These are phyloP conservation scores for Alternaria viburni DNA, from an alignment of 2,329 filamentous ascomycete genomes.

Conservation along the genomic window DNA sequence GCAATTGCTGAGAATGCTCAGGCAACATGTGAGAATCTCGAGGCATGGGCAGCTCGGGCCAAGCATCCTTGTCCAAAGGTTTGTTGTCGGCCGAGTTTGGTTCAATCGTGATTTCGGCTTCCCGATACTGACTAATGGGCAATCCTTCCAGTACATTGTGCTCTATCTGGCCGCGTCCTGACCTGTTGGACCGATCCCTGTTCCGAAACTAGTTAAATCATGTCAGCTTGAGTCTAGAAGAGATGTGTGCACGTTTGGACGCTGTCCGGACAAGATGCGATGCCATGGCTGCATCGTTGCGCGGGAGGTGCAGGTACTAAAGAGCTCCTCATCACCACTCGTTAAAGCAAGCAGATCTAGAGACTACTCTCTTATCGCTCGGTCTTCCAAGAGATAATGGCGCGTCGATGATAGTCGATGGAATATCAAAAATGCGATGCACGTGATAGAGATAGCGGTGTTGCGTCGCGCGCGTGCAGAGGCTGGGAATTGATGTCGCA, in stretches of 20 bases:
- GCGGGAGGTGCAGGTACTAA: not conserved
- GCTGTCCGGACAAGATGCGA: not conserved
- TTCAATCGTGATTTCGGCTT: constrained; percentile 69
- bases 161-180: constrained; percentile 64
- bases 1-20: constrained; percentile 79
- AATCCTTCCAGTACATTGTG: constrained; percentile 75
- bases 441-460: constrained; percentile 9
- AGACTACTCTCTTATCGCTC: not conserved
- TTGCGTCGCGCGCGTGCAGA: constrained; percentile 11
- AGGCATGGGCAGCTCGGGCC: constrained; percentile 86
- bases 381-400: not conserved
- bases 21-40: constrained; percentile 80
- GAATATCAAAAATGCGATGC: constrained; percentile 4
- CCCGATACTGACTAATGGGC: constrained; percentile 89
- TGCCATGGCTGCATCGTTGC: not conserved
- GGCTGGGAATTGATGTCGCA: not conserved
- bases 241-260: not conserved
- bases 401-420: not conserved
- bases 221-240: constrained; percentile 23
- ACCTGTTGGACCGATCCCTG: constrained; percentile 64
- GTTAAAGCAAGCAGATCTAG: not conserved
- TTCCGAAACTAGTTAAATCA: constrained; percentile 58
- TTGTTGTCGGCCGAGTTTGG: constrained; percentile 70
- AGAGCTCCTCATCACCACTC: not conserved
- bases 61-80: constrained; percentile 66